These are phyloP conservation scores for Seiridium cupressi DNA, from an alignment of 2,329 filamentous ascomycete genomes.

Conservation along the genomic window DNA sequence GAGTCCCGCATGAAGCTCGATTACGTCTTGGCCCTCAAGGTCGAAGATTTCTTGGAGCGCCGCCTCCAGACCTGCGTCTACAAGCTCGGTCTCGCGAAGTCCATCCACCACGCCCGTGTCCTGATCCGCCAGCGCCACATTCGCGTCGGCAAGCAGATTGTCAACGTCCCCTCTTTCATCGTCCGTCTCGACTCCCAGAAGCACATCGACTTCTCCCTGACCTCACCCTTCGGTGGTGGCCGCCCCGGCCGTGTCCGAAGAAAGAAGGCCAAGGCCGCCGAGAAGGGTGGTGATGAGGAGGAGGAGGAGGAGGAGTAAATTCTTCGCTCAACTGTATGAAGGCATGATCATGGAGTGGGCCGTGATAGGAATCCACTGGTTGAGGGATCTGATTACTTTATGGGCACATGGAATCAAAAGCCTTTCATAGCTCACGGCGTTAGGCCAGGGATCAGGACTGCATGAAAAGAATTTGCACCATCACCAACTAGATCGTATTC, in stretches of 20 bases:
- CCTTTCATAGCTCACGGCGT: slow-evolving; percentile 51
- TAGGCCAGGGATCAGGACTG: slow-evolving; percentile 43
- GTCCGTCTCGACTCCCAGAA: slow-evolving; percentile 99
- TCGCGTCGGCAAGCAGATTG: slow-evolving; percentile 99
- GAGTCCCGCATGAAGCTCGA: slow-evolving; percentile 99
- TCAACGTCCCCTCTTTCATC: slow-evolving; percentile 99
- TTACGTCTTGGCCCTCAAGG: slow-evolving; percentile 99
- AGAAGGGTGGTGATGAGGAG: slow-evolving; percentile 76
- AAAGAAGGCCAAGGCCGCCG: slow-evolving; percentile 99
- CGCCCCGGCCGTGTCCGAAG: slow-evolving; percentile 96
- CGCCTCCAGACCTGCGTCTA: slow-evolving; percentile 99
- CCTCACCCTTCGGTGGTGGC: slow-evolving; percentile 95
- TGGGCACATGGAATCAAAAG: slow-evolving; percentile 34
- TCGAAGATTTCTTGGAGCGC: slow-evolving; percentile 99
- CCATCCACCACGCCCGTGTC: slow-evolving; percentile 99
- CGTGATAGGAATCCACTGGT: slow-evolving; percentile 22
- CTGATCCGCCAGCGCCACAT: slow-evolving; percentile 99
- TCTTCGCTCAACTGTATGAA: slow-evolving; percentile 5
- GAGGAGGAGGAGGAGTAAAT: slow-evolving; percentile 79
- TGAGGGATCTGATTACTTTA: slow-evolving; percentile 30
- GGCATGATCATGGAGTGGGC: slow-evolving; percentile 22
- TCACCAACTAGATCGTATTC: slow-evolving; percentile 1
- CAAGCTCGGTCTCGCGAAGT: slow-evolving; percentile 99
- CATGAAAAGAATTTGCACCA: slow-evolving; percentile 26
- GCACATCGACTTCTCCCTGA: slow-evolving; percentile 99